A percentile compares a stretch with the other conserved stretches of the same genome.
phyloP scores from a whole-genome alignment of 108 stramenopile species.

The Fragilariopsis cylindrus region DNA sequence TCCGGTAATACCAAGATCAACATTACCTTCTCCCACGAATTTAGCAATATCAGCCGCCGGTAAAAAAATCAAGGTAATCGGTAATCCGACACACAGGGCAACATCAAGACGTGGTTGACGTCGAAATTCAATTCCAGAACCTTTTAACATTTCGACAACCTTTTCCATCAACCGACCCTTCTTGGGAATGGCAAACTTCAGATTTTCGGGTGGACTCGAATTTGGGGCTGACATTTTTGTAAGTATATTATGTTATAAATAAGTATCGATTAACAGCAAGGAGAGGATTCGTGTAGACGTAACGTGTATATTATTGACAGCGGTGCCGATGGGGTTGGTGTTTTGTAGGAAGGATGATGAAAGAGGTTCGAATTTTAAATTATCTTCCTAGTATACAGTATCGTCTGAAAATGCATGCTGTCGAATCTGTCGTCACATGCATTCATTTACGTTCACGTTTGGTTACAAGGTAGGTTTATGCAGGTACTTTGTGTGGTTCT shows the following conservation, averaged over 20 bases:
- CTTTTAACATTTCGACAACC: conserved; percentile 87
- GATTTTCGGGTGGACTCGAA: conserved; percentile 60
- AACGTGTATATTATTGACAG: too few species aligned
- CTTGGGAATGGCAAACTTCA: conserved; percentile 93
- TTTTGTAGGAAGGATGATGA: too few species aligned
- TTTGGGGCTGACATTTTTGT: conserved; percentile 24
- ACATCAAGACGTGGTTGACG: conserved; percentile 87
- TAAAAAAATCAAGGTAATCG: conserved; percentile 93
- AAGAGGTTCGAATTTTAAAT: too few species aligned
- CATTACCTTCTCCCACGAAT: conserved; percentile 95
- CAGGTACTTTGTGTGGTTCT: too few species aligned
- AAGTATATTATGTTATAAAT: neutral
- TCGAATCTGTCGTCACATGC: too few species aligned
- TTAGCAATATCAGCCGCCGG: conserved; percentile 96
- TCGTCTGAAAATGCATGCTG: too few species aligned
- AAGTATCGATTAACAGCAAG: neutral
- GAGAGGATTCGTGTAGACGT: neutral
- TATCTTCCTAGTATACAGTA: too few species aligned
- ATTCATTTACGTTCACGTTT: too few species aligned
- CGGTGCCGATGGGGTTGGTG: too few species aligned
- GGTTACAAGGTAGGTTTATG: too few species aligned
- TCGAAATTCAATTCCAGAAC: conserved; percentile 92
- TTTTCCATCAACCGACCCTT: conserved; percentile 95
- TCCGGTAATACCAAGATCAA: conserved; percentile 96
- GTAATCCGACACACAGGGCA: conserved; percentile 80